Evolutionary conservation across 1,284 basidiomycete species (phyloP), one percentile per base, ranked within the genome.

Genomic region (Phellinidium pouzarii): DNA sequence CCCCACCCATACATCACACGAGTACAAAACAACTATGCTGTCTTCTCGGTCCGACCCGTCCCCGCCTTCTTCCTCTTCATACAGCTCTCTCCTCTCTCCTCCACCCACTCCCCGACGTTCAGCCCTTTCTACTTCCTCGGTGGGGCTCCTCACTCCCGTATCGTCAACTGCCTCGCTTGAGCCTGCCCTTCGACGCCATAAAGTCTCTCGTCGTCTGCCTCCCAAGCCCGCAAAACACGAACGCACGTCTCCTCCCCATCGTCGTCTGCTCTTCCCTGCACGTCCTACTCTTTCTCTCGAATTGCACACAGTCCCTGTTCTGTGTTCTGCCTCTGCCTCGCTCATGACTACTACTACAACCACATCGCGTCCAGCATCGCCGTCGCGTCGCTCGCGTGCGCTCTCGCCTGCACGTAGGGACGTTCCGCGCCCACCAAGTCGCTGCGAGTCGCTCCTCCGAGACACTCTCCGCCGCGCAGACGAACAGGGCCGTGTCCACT

Each of bases 381-480:
- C 55, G 8, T 14, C 23, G 17, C 41, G 44, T 27, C 44, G 50
- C 8, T 46, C 43, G 25, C 51, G 51, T 12, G 42, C 55, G 4
- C 14, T 53, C 40, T 57, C 55, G 1, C 52, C 52, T n/a, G 14
- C 25, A n/a, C 52, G 47, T 23, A 17, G 43, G 4, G 52, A 53
- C 17, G 26, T 48, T 12, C 31, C 55, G 19, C 40, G 55, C 11
- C 55, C 55, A 4, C 52, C 55, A 3, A 53, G 51, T 37, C 72
- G 77, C 49, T 80, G 78, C 17, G 77, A 82, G 60, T 73, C 73
- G 17, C 72, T 83, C 34, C 71, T 83, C 36, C 70, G 80, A 48
- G 74, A 80, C 50, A 74, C 82, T 1, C 74, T 84, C 37, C 68
- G 76, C 52, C 72, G 71, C 48, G 80, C 79, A 57, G 72, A 77